Conservation (phyloP, 805 yeast species). For the Hanseniaspora lachancei region DNA sequence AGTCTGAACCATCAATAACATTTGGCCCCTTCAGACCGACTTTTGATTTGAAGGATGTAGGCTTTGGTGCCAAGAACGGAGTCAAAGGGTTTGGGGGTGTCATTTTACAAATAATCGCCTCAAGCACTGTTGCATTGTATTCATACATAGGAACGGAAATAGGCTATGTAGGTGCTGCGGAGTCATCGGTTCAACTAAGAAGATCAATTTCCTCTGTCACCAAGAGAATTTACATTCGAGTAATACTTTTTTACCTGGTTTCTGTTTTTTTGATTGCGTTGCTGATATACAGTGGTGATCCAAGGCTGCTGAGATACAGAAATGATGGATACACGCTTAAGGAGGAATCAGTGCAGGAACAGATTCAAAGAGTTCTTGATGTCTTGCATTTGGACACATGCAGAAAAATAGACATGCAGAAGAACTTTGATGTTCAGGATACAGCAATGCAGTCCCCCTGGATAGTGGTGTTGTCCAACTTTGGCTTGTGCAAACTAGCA, state of each 20-base stretch:
- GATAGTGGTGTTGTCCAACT: constrained; percentile 43
- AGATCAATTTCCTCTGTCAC: constrained; percentile 63
- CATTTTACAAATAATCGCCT: constrained; percentile 44
- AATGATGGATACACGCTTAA: constrained; percentile 11
- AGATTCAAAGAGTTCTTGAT: not conserved
- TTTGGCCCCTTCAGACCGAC: constrained; percentile 65
- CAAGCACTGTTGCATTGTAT: constrained; percentile 49
- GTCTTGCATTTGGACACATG: constrained; percentile 14
- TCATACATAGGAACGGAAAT: constrained; percentile 70
- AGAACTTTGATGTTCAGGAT: constrained; percentile 18
- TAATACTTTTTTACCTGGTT: constrained; percentile 49
- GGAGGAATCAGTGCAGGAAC: not conserved
- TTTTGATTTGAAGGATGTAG: constrained; percentile 46
- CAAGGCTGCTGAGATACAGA: constrained; percentile 42
- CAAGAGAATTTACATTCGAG: constrained; percentile 55
- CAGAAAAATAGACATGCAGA: not conserved
- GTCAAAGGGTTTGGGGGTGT: constrained; percentile 49
- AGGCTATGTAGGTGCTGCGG: constrained; percentile 70
- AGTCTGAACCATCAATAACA: constrained; percentile 2
- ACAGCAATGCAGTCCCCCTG: constrained; percentile 43
- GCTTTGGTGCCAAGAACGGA: constrained; percentile 39
- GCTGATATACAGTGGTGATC: constrained; percentile 64
- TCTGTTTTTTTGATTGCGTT: constrained; percentile 56
- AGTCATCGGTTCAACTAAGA: constrained; percentile 55
- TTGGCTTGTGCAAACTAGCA: constrained; percentile 38